phyloP scores from a whole-genome alignment of 768 basidiomycete genomes.

The Rhodosporidiobolus sp. region DNA sequence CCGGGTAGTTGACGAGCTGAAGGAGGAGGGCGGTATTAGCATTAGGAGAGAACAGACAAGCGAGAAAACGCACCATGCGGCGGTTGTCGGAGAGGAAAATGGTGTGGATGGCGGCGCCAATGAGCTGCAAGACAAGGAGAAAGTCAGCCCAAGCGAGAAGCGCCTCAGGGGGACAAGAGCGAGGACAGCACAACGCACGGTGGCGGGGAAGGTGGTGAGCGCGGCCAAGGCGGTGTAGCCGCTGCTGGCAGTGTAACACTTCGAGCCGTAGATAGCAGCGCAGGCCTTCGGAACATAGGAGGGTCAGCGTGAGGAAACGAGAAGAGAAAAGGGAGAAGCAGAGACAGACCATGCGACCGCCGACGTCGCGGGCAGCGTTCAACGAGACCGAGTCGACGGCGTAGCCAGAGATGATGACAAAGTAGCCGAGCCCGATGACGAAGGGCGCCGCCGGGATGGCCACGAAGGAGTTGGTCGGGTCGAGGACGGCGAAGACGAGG shows the following conservation, averaged over 20 bases:
- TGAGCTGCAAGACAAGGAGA: conserved; percentile 1
- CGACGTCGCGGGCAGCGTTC: conserved; percentile 39
- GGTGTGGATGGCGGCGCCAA: conserved; percentile 32
- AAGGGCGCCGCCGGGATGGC: conserved; percentile 30
- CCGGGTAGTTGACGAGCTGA: conserved; percentile 16
- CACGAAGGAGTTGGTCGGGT: conserved; percentile 37
- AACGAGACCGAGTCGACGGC: conserved; percentile 26
- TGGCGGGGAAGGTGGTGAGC: conserved; percentile 29
- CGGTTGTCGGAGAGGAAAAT: conserved; percentile 27
- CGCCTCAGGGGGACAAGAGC: not conserved
- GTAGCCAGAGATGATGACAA: conserved; percentile 31
- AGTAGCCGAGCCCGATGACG: conserved; percentile 36
- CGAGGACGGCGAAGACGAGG: conserved; percentile 41
- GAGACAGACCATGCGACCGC: conserved; percentile 24
- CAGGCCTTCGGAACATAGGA: conserved; percentile 1
- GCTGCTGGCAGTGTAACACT: conserved; percentile 25
- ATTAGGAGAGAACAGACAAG: not conserved
- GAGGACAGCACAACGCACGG: conserved; percentile 3
- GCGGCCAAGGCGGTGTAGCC: conserved; percentile 34
- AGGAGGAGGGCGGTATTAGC: not conserved
- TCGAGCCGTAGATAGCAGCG: not conserved
- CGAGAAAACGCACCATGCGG: not conserved
- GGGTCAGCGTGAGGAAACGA: too few relatives aligned
- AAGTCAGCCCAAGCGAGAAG: not conserved
- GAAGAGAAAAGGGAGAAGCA: not conserved